These are phyloP conservation scores for Lagenaria siceraria DNA, from an alignment of 306 rosid species.

Conservation along the genomic window DNA sequence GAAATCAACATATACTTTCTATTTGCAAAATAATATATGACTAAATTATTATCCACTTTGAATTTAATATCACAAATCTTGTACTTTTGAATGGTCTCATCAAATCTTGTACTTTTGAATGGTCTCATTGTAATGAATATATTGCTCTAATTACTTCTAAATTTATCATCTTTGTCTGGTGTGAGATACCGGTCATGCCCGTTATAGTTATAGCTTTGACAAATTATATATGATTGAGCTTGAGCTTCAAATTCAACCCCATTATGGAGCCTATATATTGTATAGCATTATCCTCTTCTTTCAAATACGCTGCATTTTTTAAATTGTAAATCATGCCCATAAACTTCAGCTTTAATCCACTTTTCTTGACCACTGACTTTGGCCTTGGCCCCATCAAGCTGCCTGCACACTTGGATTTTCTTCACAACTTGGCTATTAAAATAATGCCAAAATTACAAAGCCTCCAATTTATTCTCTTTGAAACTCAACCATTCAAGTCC, in stretches of 20 bases:
- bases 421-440: neutral
- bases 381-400: neutral
- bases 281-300: neutral
- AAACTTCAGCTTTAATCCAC: neutral
- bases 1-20: no score
- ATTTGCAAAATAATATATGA: no score
- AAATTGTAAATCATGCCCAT: neutral
- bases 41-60: neutral
- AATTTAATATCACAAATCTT: neutral
- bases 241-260: neutral
- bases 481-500: neutral
- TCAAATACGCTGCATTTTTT: neutral
- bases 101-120: no score
- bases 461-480: neutral
- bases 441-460: neutral
- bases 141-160: neutral
- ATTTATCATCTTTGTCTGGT: neutral
- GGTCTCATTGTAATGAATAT: neutral
- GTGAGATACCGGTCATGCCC: neutral
- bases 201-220: neutral
- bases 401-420: neutral
- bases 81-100: neutral
- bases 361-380: neutral
- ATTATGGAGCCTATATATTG: neutral
- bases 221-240: neutral